phyloP scores from a whole-genome alignment of 2,329 filamentous ascomycete genomes.

The Ophiostoma himal-ulmi region DNA sequence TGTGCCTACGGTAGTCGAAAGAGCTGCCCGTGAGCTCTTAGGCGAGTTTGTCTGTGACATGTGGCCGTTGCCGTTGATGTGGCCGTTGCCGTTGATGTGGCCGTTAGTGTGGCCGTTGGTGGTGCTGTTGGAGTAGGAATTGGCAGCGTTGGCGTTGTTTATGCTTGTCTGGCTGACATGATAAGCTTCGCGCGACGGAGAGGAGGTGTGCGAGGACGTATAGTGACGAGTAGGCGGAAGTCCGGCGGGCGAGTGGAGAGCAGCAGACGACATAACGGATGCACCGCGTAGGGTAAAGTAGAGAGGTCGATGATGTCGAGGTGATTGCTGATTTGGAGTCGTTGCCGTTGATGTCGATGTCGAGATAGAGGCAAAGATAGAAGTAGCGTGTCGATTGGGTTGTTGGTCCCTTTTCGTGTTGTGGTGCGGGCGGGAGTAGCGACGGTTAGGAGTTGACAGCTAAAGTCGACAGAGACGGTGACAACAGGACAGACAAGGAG shows the following conservation, averaged over 20 bases:
- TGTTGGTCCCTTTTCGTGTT: constrained; percentile 3
- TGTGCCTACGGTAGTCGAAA: constrained; percentile 37
- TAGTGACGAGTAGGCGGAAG: constrained; percentile 51
- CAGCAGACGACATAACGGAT: constrained; percentile 53
- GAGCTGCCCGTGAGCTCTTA: constrained; percentile 45
- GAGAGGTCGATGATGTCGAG: background rate
- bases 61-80: constrained; percentile 30
- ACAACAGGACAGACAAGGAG: background rate
- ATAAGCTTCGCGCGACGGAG: constrained; percentile 51
- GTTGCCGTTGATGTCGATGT: background rate
- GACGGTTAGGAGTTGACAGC: constrained; percentile 14
- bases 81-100: constrained; percentile 26
- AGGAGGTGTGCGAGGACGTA: constrained; percentile 43
- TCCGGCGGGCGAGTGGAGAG: constrained; percentile 48
- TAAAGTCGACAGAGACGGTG: background rate
- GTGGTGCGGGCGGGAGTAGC: background rate
- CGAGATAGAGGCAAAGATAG: constrained; percentile 1
- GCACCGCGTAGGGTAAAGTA: background rate
- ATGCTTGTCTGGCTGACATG: constrained; percentile 44
- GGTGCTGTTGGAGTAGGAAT: constrained; percentile 30
- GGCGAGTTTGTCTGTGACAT: constrained; percentile 36
- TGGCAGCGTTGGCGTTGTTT: constrained; percentile 47
- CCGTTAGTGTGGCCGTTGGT: constrained; percentile 30
- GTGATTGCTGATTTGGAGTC: background rate
- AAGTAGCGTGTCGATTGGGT: background rate